Evolutionary conservation across 2,329 filamentous ascomycete genomes (phyloP), one percentile per base, ranked within the genome.

Genomic region (Nemania bipapillata): DNA sequence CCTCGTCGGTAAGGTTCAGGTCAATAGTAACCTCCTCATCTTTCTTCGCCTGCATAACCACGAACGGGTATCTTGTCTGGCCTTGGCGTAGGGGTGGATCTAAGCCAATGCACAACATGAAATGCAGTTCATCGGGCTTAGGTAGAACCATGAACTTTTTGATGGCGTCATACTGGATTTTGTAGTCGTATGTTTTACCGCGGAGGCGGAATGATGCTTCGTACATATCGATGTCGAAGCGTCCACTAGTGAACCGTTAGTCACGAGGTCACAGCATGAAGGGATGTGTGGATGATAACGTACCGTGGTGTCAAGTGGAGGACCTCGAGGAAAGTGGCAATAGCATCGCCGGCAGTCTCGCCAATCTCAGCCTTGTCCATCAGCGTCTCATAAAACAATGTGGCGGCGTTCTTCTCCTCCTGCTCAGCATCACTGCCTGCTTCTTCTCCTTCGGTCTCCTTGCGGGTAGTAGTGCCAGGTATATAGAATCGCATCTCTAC

Each of bases 211-310:
- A 98, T 1, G 96, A 98, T 17, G 90, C 91, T 81, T 98, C 96
- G 87, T 99, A 99, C 92, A 99, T 97, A 81, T 99, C 96, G 83
- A 99, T 97, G 80, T 98, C 96, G 86, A 99, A 99, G 74, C 96
- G 95, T 80, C 96, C 96, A 92, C 96, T 94, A 81, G 69, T 70
- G 69, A 71, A 40, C 4, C 47, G 66, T 74, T 7, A 75, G 68
- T 47, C 42, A 22, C 12, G n/a, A 60, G 15, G 54, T 17, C 42
- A 32, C 17, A 1, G 8, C 5, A 35, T 3, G 17, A 53, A n/a
- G 24, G 49, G 55, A 17, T n/a, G 11, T 30, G 11, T 22, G 49
- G 40, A 11, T 42, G 58, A 20, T 32, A 26, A 77, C 77, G 37
- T 83, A 92, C 92, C 92, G 93, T 72, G 96, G 96, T 12, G 96